Base-by-base conservation (phyloP, 1,284 basidiomycete species). In the Ganoderma meredithae region DNA sequence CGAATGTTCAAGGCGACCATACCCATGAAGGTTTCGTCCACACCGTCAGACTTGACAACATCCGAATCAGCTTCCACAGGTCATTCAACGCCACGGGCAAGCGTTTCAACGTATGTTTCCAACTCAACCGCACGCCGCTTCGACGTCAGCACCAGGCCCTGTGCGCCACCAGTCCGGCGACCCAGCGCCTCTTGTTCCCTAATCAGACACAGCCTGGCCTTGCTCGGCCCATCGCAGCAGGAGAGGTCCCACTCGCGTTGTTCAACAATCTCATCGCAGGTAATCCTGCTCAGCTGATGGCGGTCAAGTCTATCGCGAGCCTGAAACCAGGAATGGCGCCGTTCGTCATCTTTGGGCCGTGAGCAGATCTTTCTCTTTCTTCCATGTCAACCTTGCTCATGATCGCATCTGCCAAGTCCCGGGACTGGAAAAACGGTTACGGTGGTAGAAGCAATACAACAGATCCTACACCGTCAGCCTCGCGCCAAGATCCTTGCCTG, bases 371-470 rank as follows among this genome's bases (percentile, higher is more conserved):
- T 8, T 66, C 3, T 22, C 59, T 13, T 63, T 60, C 39, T 56
- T 44, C 59, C 10, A 6, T 36, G 12, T 3, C 8, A 6, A 25
- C 9, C 41, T 25, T 7, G 33, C 43, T 41, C 27, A 25, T 27
- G 13, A 1, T 27, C 62, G 25, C 22, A 62, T 62, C 10, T 22
- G 0, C 2, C 3, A 60, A 90, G 88, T 4, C 88, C 88, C 5
- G 88, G 90, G 13, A 91, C 90, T 0, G 90, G 90, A 0, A 92
- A 91, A 78, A 92, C 90, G 0, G 84, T 91, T 17, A 91, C 89
- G 0, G 81, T 89, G 3, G 84, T 92, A 0, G 90, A 93, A 76
- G 83, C 87, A 0, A 90, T 92, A 25, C 81, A 78, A 2, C 91
- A 92, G 74, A 72, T 92, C 13, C 78, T 91, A 0, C 69, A 69